A percentile compares a stretch with the other conserved stretches of the same genome.
phyloP scores from a whole-genome alignment of 208 protist species.

The Trypanosoma conorhini region DNA sequence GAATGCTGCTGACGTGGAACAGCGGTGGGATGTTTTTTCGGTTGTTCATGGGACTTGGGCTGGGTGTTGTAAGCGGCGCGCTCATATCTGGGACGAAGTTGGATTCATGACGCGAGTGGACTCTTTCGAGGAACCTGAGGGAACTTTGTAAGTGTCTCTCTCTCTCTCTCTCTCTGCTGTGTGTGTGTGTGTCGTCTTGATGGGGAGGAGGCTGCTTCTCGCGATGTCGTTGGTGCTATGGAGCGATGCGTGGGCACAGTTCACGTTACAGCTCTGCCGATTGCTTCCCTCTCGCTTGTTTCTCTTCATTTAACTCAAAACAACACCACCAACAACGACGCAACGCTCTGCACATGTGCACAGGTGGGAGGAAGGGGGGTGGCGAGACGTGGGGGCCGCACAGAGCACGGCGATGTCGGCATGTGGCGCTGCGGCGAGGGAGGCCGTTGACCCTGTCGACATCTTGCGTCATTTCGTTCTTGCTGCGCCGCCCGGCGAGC shows the following conservation, averaged over 20 bases:
- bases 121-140: not conserved
- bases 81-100: conserved; percentile 54
- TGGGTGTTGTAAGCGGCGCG: conserved; percentile 48
- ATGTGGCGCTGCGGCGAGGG: not conserved
- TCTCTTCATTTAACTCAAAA: conserved; percentile 22
- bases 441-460: not conserved
- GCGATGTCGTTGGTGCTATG: not conserved
- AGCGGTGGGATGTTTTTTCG: conserved; percentile 56
- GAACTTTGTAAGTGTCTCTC: no score
- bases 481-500: conserved; percentile 28
- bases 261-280: not conserved
- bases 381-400: not conserved
- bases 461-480: conserved; percentile 28
- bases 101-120: conserved; percentile 33
- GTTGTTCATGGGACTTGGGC: conserved; percentile 63
- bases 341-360: not conserved
- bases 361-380: not conserved
- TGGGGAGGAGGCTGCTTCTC: not conserved
- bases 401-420: not conserved
- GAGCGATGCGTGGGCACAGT: not conserved
- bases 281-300: conserved; percentile 1
- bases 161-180: no score
- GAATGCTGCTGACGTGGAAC: conserved; percentile 78
- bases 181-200: not conserved
- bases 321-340: no score